These are phyloP conservation scores for Taiozyma sp. DNA, from an alignment of 1,139 yeast species.

Conservation along the genomic window DNA sequence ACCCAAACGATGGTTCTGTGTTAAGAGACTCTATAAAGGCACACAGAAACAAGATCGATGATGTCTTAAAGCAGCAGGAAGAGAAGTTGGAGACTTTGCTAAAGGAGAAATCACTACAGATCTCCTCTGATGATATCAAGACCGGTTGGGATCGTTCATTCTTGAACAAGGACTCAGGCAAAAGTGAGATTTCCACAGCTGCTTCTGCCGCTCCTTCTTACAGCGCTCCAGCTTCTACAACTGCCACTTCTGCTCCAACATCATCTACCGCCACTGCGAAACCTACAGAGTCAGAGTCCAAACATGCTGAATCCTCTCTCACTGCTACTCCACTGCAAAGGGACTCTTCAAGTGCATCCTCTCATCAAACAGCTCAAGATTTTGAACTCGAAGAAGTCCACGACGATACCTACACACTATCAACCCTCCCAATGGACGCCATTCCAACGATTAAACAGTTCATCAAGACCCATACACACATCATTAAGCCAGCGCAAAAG, in stretches of 20 bases:
- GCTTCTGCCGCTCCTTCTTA: constrained; percentile 5
- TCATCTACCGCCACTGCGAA: constrained; percentile 1
- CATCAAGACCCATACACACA: constrained; percentile 51
- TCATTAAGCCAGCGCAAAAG: constrained; percentile 79
- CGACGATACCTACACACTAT: constrained; percentile 64
- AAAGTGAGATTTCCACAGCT: not conserved
- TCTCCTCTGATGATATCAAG: constrained; percentile 86
- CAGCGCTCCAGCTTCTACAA: constrained; percentile 7
- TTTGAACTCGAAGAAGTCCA: constrained; percentile 43
- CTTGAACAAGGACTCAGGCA: constrained; percentile 47
- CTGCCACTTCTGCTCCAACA: constrained; percentile 4
- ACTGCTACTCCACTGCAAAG: not conserved
- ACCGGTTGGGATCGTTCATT: constrained; percentile 93
- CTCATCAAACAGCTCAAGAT: constrained; percentile 5
- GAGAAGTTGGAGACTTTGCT: constrained; percentile 60
- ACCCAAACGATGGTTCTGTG: constrained; percentile 37
- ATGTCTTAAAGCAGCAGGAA: constrained; percentile 54
- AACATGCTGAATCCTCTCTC: not conserved
- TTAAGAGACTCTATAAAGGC: constrained; percentile 42
- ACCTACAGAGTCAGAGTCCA: not conserved
- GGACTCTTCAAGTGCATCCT: not conserved
- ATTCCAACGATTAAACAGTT: constrained; percentile 46
- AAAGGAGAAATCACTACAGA: constrained; percentile 68
- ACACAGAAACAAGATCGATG: constrained; percentile 68
- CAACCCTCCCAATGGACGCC: constrained; percentile 49